These are phyloP conservation scores for Calamus simplicifolius DNA, from an alignment of 176 grass and related monocot genomes.

Conservation along the genomic window DNA sequence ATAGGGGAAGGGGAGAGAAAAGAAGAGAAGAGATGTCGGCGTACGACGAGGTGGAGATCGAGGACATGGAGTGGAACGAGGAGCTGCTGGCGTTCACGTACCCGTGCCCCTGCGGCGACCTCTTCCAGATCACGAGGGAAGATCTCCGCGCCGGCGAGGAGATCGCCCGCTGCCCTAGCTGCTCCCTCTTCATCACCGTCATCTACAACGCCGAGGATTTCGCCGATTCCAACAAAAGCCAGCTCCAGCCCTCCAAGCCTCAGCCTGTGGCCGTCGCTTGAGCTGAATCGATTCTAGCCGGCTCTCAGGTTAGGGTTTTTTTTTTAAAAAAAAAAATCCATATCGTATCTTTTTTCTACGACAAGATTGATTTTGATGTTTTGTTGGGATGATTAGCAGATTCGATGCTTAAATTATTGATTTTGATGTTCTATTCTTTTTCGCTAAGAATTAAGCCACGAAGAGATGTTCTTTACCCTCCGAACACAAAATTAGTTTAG, in stretches of 20 bases:
- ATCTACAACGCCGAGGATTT: constrained; percentile 94
- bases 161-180: constrained; percentile 85
- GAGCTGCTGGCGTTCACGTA: constrained; percentile 82
- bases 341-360: background rate
- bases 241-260: constrained; percentile 22
- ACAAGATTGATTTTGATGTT: no score
- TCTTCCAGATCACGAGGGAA: constrained; percentile 85
- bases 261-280: constrained; percentile 58
- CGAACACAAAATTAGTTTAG: no score
- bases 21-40: constrained; percentile 39
- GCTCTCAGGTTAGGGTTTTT: background rate
- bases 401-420: no score
- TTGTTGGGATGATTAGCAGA: no score
- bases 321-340: no score
- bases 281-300: background rate
- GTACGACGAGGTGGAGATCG: constrained; percentile 99
- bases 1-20: background rate
- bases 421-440: no score
- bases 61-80: constrained; percentile 95
- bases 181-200: constrained; percentile 92
- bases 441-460: no score
- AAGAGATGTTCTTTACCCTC: no score
- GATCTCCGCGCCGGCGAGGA: constrained; percentile 92
- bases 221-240: constrained; percentile 43
- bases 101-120: constrained; percentile 92